Base-by-base conservation (phyloP, 805 yeast genomes). In the Zygotorulaspora danielsina region DNA sequence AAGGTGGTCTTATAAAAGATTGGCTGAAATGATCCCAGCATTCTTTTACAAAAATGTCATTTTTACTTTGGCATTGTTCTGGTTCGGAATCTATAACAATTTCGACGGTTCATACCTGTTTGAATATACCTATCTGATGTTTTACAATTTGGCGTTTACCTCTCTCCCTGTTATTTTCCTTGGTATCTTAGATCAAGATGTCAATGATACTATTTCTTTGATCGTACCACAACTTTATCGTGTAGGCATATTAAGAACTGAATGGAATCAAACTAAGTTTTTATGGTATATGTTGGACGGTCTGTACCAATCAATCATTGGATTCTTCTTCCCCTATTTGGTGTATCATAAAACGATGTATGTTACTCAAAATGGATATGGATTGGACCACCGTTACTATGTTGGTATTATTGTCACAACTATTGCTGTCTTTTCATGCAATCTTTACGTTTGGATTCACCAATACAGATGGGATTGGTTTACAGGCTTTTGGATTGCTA, bases 381-480 rank as follows among this genome's bases (percentile, higher is more conserved):
- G 70, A 4, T 49, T 81, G 27, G 87, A 81, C 52, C 93, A 84
- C 58, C 72, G 94, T 54, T 84, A 73, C 55, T 75, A 77, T 71
- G 72, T 84, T 44, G 94, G 93, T 56, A 67, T 77, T 0, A 64
- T 74, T 35, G 86, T 81, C 38, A 78, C 84, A 1, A 68, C 79
- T 19, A 80, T 83, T 51, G 73, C 88, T 3, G 81, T 77, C 35
- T 66, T 79, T 17, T 61, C 89, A 0, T 81, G 89, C 65, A 80
- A 84, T 54, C 44, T 74, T 3, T 82, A 80, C 57, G 72, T 84
- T 40, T 55, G 80, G 48, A 59, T 80, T 46, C 87, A 80, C 51
- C 85, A 81, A 56, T 75, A 74, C 55, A 72, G 87, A 55, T 84
- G 94, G 94, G 94, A 84, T 63, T 83, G 87, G 86, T 66, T 81